phyloP scores from a whole-genome alignment of 73 alveolate genomes.

The Halteria grandinella region DNA sequence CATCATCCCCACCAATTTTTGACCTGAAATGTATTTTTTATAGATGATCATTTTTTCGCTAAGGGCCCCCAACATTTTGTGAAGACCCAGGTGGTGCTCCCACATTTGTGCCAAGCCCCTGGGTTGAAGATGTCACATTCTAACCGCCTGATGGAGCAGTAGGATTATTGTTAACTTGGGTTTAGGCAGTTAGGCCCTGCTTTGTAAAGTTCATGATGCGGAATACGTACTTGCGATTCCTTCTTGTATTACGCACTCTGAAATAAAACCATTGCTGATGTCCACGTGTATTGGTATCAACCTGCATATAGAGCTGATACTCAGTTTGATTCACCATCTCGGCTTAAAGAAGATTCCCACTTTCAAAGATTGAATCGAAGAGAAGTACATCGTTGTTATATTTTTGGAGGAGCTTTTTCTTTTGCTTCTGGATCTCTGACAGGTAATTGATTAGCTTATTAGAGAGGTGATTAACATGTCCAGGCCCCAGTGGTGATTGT shows the following conservation, averaged over 20 bases:
- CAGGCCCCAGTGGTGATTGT: constrained; percentile 25
- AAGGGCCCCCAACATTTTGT: neutral
- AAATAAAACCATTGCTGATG: constrained; percentile 89
- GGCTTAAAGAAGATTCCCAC: constrained; percentile 57
- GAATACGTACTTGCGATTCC: constrained; percentile 64
- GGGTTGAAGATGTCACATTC: too few species aligned
- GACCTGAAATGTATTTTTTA: constrained; percentile 31
- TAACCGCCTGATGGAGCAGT: too few species aligned
- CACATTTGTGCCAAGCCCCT: too few species aligned
- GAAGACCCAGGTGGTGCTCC: too few species aligned
- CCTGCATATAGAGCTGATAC: constrained; percentile 79
- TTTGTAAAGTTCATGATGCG: constrained; percentile 78
- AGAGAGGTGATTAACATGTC: constrained; percentile 11
- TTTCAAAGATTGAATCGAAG: constrained; percentile 80
- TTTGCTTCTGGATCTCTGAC: neutral
- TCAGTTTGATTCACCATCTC: constrained; percentile 62
- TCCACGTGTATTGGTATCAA: constrained; percentile 88
- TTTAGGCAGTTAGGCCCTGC: too few species aligned
- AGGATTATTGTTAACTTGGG: too few species aligned
- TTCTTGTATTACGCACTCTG: constrained; percentile 72
- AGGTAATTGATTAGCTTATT: constrained; percentile 6
- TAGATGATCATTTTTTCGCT: neutral
- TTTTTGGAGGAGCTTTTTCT: constrained; percentile 12
- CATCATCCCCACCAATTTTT: constrained; percentile 4
- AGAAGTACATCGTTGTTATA: constrained; percentile 48